Evolutionary conservation across 1,284 basidiomycete species (phyloP), one percentile per base, ranked within the genome.

Genomic region (Moesziomyces sp.): DNA sequence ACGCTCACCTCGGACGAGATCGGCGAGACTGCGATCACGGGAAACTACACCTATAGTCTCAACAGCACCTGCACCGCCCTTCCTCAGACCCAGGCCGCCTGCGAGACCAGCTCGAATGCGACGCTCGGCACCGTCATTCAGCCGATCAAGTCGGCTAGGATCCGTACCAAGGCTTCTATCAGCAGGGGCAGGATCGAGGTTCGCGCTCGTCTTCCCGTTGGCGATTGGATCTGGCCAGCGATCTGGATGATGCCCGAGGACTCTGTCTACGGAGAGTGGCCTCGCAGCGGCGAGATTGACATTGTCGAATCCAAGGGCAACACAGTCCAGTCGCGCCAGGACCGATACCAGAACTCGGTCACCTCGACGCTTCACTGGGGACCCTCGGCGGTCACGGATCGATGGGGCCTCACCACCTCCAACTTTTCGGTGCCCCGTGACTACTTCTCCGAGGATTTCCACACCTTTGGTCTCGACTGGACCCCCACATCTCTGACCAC

Each of bases 381-480:
- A 43, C 57, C 66, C 21, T 55, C 57, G 46, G 34, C 46, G 38
- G 55, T 30, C 49, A 58, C 61, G 16, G 61, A 63, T 18, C 44
- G 61, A 21, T 63, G 61, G 61, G 61, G 61, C 30, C 54, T 63
- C 24, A 63, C 61, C 42, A 65, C 67, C 18, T 24, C 89, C 89
- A 91, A 35, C 87, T 87, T 18, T 91, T 93, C 80, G 88, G 89
- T 63, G 77, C 88, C 91, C 35, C 88, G 92, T 55, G 87, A 88
- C 6, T 88, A 88, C 69, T 94, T 89, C 82, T 89, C 89, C 69
- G 85, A 90, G 55, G 87, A 84, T 30, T 94, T 91, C 87, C 91
- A 93, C 83, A 92, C 89, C 5, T 94, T 90, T 80, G 87, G 88
- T 34, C 85, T 94, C 48, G 92, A 94, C 84, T 94, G 93, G 93